phyloP scores from a whole-genome alignment of 2,329 filamentous ascomycete species.

The Arthrobotrys musiformis region DNA sequence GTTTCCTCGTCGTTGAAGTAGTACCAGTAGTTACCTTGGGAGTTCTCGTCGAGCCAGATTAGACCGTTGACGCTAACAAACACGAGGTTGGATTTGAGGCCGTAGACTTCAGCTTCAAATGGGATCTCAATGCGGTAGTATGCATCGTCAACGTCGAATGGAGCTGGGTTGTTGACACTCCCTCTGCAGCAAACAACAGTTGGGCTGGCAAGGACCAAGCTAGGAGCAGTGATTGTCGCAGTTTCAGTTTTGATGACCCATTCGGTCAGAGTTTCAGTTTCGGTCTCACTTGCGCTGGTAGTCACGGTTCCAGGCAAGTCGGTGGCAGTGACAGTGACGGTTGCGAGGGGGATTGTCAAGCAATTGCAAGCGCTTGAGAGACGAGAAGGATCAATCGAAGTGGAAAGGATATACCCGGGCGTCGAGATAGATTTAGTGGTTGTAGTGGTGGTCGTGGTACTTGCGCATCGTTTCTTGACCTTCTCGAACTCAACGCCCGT shows the following conservation, averaged over 20 bases:
- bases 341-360: constrained; percentile 40
- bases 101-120: constrained; percentile 41
- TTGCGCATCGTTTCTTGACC: constrained; percentile 36
- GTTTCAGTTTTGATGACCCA: neutral
- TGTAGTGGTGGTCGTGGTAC: constrained; percentile 1
- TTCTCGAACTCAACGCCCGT: constrained; percentile 19
- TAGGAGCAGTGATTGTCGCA: constrained; percentile 28
- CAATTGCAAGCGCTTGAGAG: constrained; percentile 46
- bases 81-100: constrained; percentile 22
- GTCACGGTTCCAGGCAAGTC: neutral
- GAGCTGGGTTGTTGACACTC: neutral
- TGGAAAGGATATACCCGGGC: neutral
- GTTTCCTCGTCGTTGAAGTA: constrained; percentile 30
- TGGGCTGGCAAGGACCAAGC: constrained; percentile 4
- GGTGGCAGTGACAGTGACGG: constrained; percentile 5
- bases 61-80: constrained; percentile 44
- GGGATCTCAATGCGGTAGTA: constrained; percentile 34
- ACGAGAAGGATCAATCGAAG: constrained; percentile 31
- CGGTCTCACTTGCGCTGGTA: neutral
- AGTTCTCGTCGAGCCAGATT: constrained; percentile 37
- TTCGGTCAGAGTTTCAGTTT: constrained; percentile 6
- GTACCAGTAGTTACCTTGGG: constrained; percentile 26
- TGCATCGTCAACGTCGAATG: constrained; percentile 22
- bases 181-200: constrained; percentile 6
- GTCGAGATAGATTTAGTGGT: constrained; percentile 27